A percentile compares a stretch with the other conserved stretches of the same genome.
These are phyloP conservation scores for Capsella bursapastoris DNA, from an alignment of 345 rosid species.

Conservation along the genomic window DNA sequence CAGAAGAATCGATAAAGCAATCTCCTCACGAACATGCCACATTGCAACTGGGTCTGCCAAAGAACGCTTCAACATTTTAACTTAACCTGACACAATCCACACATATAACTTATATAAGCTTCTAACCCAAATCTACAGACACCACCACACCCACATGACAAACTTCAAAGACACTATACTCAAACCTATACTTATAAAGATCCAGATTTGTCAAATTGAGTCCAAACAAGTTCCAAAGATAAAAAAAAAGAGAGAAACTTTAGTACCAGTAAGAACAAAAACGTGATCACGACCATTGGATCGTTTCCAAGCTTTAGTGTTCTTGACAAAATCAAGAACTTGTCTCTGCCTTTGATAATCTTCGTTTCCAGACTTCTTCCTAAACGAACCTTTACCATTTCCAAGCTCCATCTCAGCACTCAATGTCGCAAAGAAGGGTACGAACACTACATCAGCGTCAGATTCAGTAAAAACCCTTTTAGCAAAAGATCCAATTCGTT, in stretches of 20 bases:
- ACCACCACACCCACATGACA: constrained; percentile 12
- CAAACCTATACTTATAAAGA: background rate
- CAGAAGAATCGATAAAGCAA: constrained; percentile 81
- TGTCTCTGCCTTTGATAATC: constrained; percentile 81
- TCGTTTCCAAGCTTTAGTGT: constrained; percentile 73
- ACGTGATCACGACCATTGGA: constrained; percentile 92
- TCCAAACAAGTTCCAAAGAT: background rate
- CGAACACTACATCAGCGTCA: constrained; percentile 83
- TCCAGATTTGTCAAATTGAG: constrained; percentile 7
- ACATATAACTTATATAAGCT: constrained; percentile 56
- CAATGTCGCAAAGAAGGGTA: constrained; percentile 84
- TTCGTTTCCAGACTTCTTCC: constrained; percentile 71
- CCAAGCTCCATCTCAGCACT: constrained; percentile 94
- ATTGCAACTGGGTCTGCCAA: constrained; percentile 99
- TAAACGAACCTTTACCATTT: constrained; percentile 67
- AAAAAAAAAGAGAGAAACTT: background rate
- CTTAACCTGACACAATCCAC: constrained; percentile 64
- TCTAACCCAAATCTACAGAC: constrained; percentile 43
- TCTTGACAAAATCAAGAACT: constrained; percentile 63
- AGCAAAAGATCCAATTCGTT: constrained; percentile 60
- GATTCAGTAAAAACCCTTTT: constrained; percentile 57
- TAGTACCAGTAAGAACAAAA: constrained; percentile 83
- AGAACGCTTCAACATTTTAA: constrained; percentile 81
- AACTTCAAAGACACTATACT: background rate
- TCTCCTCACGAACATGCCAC: constrained; percentile 93